A percentile compares a stretch with the other conserved stretches of the same genome.
phyloP scores from a whole-genome alignment of 768 basidiomycete genomes.

The Boletus reticulatus region DNA sequence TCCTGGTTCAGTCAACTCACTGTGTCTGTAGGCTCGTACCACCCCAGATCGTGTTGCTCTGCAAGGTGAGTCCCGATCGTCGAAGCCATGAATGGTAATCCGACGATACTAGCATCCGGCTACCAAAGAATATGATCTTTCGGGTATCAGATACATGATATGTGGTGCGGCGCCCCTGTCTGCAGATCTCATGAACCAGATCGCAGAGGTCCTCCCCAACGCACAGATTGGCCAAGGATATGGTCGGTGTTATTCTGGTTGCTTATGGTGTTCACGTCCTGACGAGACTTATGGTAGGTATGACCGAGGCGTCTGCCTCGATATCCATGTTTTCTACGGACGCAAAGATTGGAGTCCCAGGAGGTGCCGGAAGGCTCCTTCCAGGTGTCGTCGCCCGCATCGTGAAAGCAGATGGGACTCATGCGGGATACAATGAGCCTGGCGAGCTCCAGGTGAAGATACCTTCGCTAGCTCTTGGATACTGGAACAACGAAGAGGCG shows the following conservation, averaged over 20 bases:
- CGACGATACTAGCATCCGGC: constrained; percentile 45
- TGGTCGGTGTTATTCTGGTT: constrained; percentile 33
- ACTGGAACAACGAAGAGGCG: constrained; percentile 61
- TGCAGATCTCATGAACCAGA: constrained; percentile 46
- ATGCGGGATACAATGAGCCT: constrained; percentile 52
- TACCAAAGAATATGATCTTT: constrained; percentile 47
- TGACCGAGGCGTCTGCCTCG: constrained; percentile 63
- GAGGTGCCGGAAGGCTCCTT: constrained; percentile 46
- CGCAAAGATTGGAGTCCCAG: constrained; percentile 48
- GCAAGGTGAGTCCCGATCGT: constrained; percentile 47
- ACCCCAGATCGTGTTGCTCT: constrained; percentile 63
- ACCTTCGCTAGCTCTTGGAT: constrained; percentile 40
- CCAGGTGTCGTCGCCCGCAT: constrained; percentile 57
- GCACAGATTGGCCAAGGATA: constrained; percentile 66
- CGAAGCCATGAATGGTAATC: not conserved
- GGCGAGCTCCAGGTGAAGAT: constrained; percentile 57
- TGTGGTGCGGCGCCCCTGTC: constrained; percentile 66
- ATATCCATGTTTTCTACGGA: constrained; percentile 48
- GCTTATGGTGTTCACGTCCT: not conserved
- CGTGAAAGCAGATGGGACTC: constrained; percentile 54
- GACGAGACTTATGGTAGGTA: constrained; percentile 37
- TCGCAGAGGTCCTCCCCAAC: constrained; percentile 52
- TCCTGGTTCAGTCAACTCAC: not conserved
- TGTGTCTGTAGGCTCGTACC: constrained; percentile 50
- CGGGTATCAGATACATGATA: constrained; percentile 49